These are phyloP conservation scores for Debaryomyces nepalensis DNA, from an alignment of 1,139 yeast genomes.

Conservation along the genomic window DNA sequence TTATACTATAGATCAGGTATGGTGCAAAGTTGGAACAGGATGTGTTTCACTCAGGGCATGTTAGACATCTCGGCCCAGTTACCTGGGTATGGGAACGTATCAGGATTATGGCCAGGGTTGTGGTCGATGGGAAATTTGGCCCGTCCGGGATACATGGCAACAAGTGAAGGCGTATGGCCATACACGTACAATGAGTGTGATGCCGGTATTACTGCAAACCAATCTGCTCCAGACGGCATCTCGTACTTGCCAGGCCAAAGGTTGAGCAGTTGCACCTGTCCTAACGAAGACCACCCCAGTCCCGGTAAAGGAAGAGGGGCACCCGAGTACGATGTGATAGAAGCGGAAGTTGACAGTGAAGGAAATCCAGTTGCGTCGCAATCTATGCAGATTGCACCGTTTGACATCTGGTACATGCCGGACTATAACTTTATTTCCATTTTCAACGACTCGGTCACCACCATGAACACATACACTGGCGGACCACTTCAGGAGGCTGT, in stretches of 20 bases:
- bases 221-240: slow-evolving; percentile 82
- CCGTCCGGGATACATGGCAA: slow-evolving; percentile 77
- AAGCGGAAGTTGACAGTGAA: slow-evolving; percentile 62
- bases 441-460: slow-evolving; percentile 61
- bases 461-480: slow-evolving; percentile 79
- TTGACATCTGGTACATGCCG: slow-evolving; percentile 84
- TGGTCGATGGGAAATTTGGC: slow-evolving; percentile 90
- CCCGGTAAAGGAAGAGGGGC: slow-evolving; percentile 84
- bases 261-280: slow-evolving; percentile 70
- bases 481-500: slow-evolving; percentile 88
- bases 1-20: slow-evolving; percentile 80
- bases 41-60: slow-evolving; percentile 79
- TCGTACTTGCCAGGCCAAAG: slow-evolving; percentile 80
- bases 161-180: slow-evolving; percentile 92
- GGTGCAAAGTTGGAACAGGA: slow-evolving; percentile 83
- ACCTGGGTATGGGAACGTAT: slow-evolving; percentile 69
- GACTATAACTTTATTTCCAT: slow-evolving; percentile 74
- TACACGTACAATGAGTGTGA: slow-evolving; percentile 82
- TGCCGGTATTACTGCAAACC: slow-evolving; percentile 90
- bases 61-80: slow-evolving; percentile 71
- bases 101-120: slow-evolving; percentile 88
- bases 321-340: slow-evolving; percentile 85
- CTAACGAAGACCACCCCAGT: slow-evolving; percentile 78
- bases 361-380: slow-evolving; percentile 76
- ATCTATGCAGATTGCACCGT: slow-evolving; percentile 82